These are phyloP conservation scores for Moelleriella libera DNA, from an alignment of 2,329 filamentous ascomycete species.

Conservation along the genomic window DNA sequence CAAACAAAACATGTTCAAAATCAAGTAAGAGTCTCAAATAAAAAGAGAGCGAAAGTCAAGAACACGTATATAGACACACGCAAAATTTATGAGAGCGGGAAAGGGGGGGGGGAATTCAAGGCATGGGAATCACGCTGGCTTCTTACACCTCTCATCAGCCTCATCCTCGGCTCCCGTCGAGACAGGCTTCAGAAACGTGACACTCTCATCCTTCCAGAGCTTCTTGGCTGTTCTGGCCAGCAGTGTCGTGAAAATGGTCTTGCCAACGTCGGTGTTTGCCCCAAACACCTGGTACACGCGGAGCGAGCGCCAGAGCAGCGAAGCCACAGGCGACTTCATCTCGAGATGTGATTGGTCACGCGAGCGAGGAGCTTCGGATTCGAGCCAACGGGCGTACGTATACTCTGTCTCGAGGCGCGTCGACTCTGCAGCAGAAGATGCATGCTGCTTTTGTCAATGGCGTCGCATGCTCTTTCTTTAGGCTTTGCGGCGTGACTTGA, in stretches of 20 bases:
- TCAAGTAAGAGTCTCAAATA: too few relatives aligned
- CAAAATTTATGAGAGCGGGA: background rate
- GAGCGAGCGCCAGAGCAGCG: slow-evolving; percentile 53
- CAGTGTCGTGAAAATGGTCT: slow-evolving; percentile 66
- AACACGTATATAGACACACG: background rate
- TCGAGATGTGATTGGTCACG: background rate
- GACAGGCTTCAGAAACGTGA: slow-evolving; percentile 65
- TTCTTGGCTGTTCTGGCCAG: slow-evolving; percentile 48
- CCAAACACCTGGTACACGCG: slow-evolving; percentile 65
- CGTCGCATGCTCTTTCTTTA: too few relatives aligned
- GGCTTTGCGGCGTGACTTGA: too few relatives aligned
- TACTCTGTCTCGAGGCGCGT: too few relatives aligned
- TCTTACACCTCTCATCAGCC: slow-evolving; percentile 52
- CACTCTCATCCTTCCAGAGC: slow-evolving; percentile 27
- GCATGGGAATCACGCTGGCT: background rate
- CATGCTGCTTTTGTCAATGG: too few relatives aligned
- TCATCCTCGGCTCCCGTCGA: slow-evolving; percentile 60
- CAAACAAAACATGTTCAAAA: background rate
- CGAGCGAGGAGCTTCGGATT: too few relatives aligned
- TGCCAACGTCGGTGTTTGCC: slow-evolving; percentile 74
- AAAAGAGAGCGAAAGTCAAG: background rate
- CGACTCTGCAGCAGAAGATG: too few relatives aligned
- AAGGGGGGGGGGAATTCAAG: background rate
- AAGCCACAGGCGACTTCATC: slow-evolving; percentile 30
- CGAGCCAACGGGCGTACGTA: too few relatives aligned